A percentile compares a stretch with the other conserved stretches of the same genome.
Conservation (phyloP, 495 filamentous ascomycete genomes). For the Polyplosphaeria fusca region DNA sequence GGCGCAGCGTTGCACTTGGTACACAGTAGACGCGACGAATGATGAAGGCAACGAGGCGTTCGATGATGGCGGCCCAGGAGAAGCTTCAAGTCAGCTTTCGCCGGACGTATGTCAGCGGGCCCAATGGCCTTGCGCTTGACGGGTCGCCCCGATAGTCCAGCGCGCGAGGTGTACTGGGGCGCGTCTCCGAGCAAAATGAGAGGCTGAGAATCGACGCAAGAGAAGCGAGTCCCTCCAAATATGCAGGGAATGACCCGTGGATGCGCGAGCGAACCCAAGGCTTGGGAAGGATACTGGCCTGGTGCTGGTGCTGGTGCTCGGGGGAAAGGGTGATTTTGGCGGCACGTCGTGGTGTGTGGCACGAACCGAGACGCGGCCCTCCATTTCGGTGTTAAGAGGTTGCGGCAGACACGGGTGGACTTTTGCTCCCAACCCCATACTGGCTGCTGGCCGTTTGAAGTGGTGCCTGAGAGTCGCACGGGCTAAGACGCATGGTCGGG, state of each 20-base stretch:
- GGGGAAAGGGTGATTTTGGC: not conserved
- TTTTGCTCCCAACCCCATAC: slow-evolving; percentile 15
- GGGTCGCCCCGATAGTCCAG: not conserved
- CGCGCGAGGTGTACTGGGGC: not conserved
- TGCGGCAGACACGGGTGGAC: too few species aligned
- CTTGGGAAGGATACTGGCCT: not conserved
- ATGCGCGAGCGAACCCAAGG: too few species aligned
- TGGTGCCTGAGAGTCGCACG: not conserved
- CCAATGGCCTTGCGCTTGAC: slow-evolving; percentile 1
- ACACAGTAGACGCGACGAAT: not conserved
- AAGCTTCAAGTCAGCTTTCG: too few species aligned
- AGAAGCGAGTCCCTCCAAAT: too few species aligned
- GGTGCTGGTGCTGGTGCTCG: not conserved
- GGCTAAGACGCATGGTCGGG: slow-evolving; percentile 8
- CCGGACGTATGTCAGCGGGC: not conserved
- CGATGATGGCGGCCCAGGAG: too few species aligned
- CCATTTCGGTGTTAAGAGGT: too few species aligned
- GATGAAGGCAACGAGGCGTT: not conserved
- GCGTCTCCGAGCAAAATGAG: not conserved
- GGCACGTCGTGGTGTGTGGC: not conserved
- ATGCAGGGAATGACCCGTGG: too few species aligned
- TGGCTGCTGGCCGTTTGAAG: slow-evolving; percentile 11
- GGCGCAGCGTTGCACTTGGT: not conserved
- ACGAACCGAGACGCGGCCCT: too few species aligned
- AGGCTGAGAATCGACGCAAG: too few species aligned